phyloP scores from a whole-genome alignment of 176 grass and related monocot genomes.

The Dactylis glomerata region DNA sequence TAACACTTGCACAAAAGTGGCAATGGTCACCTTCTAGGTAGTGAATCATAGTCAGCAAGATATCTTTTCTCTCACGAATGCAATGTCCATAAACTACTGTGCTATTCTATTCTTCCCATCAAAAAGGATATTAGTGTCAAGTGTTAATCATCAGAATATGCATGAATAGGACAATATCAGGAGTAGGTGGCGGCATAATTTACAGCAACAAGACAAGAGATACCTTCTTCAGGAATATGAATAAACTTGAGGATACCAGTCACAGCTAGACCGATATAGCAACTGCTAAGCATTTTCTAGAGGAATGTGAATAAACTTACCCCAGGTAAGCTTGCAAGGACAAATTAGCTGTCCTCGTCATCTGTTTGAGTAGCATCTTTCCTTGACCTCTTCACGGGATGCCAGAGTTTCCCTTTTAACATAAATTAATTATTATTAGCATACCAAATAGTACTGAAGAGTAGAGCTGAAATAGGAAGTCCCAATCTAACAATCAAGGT shows the following conservation, averaged over 20 bases:
- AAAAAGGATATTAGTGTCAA: not conserved
- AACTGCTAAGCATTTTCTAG: not conserved
- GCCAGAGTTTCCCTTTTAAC: slow-evolving; percentile 47
- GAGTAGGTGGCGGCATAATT: slow-evolving; percentile 7
- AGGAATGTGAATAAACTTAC: slow-evolving; percentile 33
- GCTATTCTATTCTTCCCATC: not conserved
- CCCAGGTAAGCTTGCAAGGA: slow-evolving; percentile 8
- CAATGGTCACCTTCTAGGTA: not conserved
- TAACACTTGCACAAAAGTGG: not conserved
- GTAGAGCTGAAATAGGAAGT: slow-evolving; percentile 1
- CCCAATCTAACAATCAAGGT: not conserved
- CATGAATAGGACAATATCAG: not conserved
- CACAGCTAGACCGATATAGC: not conserved
- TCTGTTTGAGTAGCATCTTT: slow-evolving; percentile 55
- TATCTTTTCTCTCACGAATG: not conserved
- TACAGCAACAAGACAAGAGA: not conserved
- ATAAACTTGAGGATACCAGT: not conserved
- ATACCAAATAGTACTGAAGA: slow-evolving; percentile 8
- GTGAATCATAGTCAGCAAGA: not conserved
- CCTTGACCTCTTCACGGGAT: slow-evolving; percentile 43
- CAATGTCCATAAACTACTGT: not conserved
- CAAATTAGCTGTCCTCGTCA: slow-evolving; percentile 59
- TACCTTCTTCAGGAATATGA: not conserved
- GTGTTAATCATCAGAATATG: not conserved
- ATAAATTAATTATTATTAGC: slow-evolving; percentile 34